phyloP scores from a whole-genome alignment of 345 rosid species.

The Kandelia obovata region DNA sequence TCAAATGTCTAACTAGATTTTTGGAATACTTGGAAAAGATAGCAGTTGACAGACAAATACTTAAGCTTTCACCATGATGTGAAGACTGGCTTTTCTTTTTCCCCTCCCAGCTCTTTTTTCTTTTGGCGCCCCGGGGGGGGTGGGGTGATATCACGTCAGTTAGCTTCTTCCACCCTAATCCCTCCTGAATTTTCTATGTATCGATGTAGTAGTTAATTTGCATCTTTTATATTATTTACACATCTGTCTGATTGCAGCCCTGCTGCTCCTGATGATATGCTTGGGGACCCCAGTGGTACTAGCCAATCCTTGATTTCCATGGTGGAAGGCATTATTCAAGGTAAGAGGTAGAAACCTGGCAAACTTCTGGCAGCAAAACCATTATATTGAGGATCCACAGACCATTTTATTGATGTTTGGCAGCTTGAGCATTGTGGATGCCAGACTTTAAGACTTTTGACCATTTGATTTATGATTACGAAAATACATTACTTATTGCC shows the following conservation, averaged over 20 bases:
- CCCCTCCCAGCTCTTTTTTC: not conserved
- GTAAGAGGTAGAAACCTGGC: constrained; percentile 16
- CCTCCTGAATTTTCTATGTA: not conserved
- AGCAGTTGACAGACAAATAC: constrained; percentile 20
- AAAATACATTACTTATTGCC: too few relatives aligned
- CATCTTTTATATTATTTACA: not conserved
- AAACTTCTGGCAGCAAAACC: not conserved
- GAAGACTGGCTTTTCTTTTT: constrained; percentile 4
- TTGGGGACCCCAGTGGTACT: constrained; percentile 16
- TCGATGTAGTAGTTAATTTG: not conserved
- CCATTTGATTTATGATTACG: not conserved
- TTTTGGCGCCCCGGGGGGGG: too few relatives aligned
- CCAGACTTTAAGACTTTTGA: too few relatives aligned
- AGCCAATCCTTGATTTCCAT: constrained; percentile 11
- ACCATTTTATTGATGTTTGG: not conserved
- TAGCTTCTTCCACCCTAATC: not conserved
- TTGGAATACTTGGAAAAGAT: constrained; percentile 16
- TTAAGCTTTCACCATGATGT: constrained; percentile 16
- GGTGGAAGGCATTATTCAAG: constrained; percentile 10
- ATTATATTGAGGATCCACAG: not conserved
- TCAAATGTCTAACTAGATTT: not conserved
- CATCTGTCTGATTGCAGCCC: constrained; percentile 12
- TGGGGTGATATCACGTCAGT: not conserved
- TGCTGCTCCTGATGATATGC: constrained; percentile 15
- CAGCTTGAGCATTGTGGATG: not conserved